Conservation (phyloP, 2,329 filamentous ascomycete genomes). For the Colletotrichum limetticola region DNA sequence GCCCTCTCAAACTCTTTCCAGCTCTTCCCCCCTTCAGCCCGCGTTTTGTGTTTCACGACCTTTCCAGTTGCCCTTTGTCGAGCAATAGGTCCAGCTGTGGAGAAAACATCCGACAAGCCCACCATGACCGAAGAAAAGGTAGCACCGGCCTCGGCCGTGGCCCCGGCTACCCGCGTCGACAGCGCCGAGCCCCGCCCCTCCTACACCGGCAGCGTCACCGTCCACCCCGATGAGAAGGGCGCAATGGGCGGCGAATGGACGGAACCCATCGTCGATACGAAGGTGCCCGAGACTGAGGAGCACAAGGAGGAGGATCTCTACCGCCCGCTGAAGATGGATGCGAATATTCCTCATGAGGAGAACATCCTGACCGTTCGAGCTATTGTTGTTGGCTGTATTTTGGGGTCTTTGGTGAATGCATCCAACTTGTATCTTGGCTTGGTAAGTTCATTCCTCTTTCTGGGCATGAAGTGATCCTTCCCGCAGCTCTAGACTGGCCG, state of each 20-base stretch:
- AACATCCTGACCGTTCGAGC: constrained; percentile 66
- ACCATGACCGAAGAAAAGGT: constrained; percentile 24
- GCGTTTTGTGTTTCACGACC: neutral
- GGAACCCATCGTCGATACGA: constrained; percentile 35
- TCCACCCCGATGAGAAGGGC: constrained; percentile 30
- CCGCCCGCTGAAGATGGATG: constrained; percentile 50
- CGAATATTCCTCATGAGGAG: constrained; percentile 50
- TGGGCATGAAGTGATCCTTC: too few relatives aligned
- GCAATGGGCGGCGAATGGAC: constrained; percentile 34
- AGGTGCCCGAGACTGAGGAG: constrained; percentile 41
- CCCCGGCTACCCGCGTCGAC: constrained; percentile 5
- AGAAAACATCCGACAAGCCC: neutral
- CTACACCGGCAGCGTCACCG: constrained; percentile 8
- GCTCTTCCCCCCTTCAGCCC: neutral
- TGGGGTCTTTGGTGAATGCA: constrained; percentile 69
- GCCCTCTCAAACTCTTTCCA: neutral
- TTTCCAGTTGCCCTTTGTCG: neutral
- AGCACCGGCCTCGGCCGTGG: neutral
- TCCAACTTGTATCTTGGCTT: constrained; percentile 70
- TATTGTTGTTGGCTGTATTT: constrained; percentile 63
- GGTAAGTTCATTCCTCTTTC: neutral
- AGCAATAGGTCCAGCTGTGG: neutral
- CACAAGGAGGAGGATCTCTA: constrained; percentile 52
- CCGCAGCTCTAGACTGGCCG: too few relatives aligned
- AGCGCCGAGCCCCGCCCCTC: constrained; percentile 20